Conservation (phyloP, 2,329 filamentous ascomycete genomes). For the Helicocarpus griseus region DNA sequence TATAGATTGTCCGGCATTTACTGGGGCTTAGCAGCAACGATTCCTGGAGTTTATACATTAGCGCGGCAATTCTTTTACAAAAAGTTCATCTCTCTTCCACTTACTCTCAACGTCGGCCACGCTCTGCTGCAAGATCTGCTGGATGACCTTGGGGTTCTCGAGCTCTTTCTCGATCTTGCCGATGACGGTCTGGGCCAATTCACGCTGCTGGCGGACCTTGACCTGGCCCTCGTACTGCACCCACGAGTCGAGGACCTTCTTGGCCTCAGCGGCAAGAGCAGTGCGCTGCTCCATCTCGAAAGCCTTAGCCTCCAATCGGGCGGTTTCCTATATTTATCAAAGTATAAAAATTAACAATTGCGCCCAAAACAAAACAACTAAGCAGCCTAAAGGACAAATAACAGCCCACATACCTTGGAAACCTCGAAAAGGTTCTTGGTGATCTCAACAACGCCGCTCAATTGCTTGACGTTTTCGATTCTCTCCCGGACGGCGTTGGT, state of each 20-base stretch:
- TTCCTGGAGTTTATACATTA: constrained; percentile 13
- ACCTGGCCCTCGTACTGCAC: constrained; percentile 97
- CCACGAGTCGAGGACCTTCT: constrained; percentile 94
- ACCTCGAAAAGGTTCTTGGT: constrained; percentile 97
- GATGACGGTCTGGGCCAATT: constrained; percentile 87
- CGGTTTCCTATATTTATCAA: constrained; percentile 65
- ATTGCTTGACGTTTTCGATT: constrained; percentile 90
- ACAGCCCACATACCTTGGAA: constrained; percentile 65
- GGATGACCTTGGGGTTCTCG: constrained; percentile 91
- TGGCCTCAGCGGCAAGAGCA: constrained; percentile 83
- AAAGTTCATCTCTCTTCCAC: constrained; percentile 20
- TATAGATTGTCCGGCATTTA: constrained; percentile 6
- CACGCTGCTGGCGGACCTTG: constrained; percentile 96
- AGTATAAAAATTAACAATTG: neutral
- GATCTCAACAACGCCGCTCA: constrained; percentile 86
- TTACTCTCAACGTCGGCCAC: constrained; percentile 92
- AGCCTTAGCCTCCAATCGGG: constrained; percentile 86
- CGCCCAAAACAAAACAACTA: too few relatives aligned
- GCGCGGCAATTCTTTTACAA: neutral
- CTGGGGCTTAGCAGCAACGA: constrained; percentile 14
- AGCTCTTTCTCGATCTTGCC: constrained; percentile 98
- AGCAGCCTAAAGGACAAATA: neutral
- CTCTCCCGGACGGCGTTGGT: constrained; percentile 89
- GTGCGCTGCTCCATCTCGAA: constrained; percentile 97
- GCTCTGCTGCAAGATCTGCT: constrained; percentile 97